A percentile compares a stretch with the other conserved stretches of the same genome.
phyloP scores from a whole-genome alignment of 257 asterid genomes.

The Solanum paucissectum region DNA sequence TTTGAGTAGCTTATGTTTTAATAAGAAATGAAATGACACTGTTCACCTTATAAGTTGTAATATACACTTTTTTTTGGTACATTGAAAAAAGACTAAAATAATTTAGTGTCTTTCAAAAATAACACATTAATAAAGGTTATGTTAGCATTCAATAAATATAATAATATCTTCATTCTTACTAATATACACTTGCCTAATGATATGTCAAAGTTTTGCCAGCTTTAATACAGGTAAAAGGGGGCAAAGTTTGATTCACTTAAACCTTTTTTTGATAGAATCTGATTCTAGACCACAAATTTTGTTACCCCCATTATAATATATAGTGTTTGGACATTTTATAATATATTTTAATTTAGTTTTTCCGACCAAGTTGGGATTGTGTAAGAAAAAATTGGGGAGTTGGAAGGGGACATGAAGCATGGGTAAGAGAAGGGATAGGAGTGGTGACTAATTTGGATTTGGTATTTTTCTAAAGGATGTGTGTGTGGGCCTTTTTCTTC shows the following conservation, averaged over 20 bases:
- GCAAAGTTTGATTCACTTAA: not conserved
- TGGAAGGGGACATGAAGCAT: slow-evolving; percentile 3
- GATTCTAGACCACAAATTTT: slow-evolving; percentile 5
- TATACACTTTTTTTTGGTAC: not conserved
- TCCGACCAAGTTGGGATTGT: not conserved
- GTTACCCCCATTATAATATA: not conserved
- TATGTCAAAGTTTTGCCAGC: not conserved
- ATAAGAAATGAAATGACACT: not conserved
- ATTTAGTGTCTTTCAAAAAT: not conserved
- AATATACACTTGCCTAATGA: not conserved
- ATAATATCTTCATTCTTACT: not conserved
- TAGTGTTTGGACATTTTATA: not conserved
- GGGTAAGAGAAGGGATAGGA: not conserved
- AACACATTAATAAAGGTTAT: not conserved
- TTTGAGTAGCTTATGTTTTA: not conserved
- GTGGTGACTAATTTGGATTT: slow-evolving; percentile 8
- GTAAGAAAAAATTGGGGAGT: not conserved
- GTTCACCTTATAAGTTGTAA: not conserved
- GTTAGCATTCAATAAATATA: not conserved
- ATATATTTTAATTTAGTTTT: not conserved
- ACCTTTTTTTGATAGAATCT: slow-evolving; percentile 1
- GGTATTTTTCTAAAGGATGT: not conserved
- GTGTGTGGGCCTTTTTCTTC: not conserved
- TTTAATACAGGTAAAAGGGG: not conserved
- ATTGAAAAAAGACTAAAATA: not conserved